phyloP scores from a whole-genome alignment of 768 basidiomycete species.

The Amanita muscaria region DNA sequence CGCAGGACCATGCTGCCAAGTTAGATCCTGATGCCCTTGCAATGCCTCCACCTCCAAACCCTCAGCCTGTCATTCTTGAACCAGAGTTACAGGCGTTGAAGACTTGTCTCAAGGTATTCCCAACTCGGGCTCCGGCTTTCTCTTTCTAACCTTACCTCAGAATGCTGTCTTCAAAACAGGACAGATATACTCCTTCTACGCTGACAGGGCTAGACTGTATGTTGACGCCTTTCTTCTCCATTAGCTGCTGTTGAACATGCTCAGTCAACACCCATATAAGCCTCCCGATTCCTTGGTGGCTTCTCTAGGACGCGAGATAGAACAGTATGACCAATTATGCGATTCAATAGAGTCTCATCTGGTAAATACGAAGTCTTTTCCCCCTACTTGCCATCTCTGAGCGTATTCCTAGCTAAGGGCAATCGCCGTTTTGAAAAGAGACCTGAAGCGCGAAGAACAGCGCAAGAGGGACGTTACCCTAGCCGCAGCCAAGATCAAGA shows the following conservation, averaged over 20 bases:
- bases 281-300: constrained; percentile 61
- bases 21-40: constrained; percentile 38
- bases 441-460: constrained; percentile 53
- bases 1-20: constrained; percentile 11
- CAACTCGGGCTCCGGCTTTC: constrained; percentile 8
- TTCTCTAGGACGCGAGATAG: constrained; percentile 63
- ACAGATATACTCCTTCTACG: constrained; percentile 62
- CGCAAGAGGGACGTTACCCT: constrained; percentile 28
- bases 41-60: constrained; percentile 39
- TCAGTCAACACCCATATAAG: constrained; percentile 37
- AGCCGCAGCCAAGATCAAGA: constrained; percentile 17
- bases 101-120: constrained; percentile 45
- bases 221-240: constrained; percentile 14
- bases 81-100: constrained; percentile 56
- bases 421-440: constrained; percentile 63
- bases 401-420: constrained; percentile 53
- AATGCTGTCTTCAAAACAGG: constrained; percentile 64
- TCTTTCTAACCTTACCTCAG: constrained; percentile 22
- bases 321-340: constrained; percentile 73
- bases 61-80: constrained; percentile 39
- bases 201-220: constrained; percentile 57
- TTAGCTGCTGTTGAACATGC: neutral
- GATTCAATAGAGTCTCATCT: constrained; percentile 69
- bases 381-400: neutral
- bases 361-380: constrained; percentile 29